Conservation (phyloP, 2,329 filamentous ascomycete species). For the Botrytis fragariae region DNA sequence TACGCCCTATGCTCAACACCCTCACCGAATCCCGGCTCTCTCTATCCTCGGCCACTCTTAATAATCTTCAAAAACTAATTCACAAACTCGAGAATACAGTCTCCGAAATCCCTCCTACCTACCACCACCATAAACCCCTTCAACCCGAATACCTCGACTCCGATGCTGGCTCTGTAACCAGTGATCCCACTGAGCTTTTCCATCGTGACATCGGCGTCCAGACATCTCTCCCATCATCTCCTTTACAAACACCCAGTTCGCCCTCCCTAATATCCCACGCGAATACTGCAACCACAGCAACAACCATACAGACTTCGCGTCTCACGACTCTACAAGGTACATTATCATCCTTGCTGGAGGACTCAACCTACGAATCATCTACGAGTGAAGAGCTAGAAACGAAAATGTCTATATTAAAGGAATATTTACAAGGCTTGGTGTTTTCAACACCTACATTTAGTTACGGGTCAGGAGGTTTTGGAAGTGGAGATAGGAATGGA, state of each 20-base stretch:
- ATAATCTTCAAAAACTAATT: slow-evolving; percentile 52
- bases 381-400: slow-evolving; percentile 29
- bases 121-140: slow-evolving; percentile 30
- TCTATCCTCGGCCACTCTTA: slow-evolving; percentile 48
- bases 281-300: slow-evolving; percentile 24
- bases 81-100: slow-evolving; percentile 54
- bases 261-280: slow-evolving; percentile 31
- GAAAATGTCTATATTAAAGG: slow-evolving; percentile 52
- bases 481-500: slow-evolving; percentile 30
- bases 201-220: slow-evolving; percentile 79
- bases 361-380: slow-evolving; percentile 28
- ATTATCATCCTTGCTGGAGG: slow-evolving; percentile 52
- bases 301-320: slow-evolving; percentile 40
- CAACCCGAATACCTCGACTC: slow-evolving; percentile 41
- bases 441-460: slow-evolving; percentile 42
- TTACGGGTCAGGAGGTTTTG: slow-evolving; percentile 36
- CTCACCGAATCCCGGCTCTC: slow-evolving; percentile 53
- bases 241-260: slow-evolving; percentile 27
- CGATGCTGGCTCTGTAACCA: slow-evolving; percentile 41
- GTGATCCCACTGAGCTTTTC: slow-evolving; percentile 73
- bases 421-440: slow-evolving; percentile 63
- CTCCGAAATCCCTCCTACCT: slow-evolving; percentile 54
- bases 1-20: slow-evolving; percentile 57
- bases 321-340: slow-evolving; percentile 49
- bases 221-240: slow-evolving; percentile 53